phyloP scores from a whole-genome alignment of 495 filamentous ascomycete genomes.

The Penicillium verhagenii region DNA sequence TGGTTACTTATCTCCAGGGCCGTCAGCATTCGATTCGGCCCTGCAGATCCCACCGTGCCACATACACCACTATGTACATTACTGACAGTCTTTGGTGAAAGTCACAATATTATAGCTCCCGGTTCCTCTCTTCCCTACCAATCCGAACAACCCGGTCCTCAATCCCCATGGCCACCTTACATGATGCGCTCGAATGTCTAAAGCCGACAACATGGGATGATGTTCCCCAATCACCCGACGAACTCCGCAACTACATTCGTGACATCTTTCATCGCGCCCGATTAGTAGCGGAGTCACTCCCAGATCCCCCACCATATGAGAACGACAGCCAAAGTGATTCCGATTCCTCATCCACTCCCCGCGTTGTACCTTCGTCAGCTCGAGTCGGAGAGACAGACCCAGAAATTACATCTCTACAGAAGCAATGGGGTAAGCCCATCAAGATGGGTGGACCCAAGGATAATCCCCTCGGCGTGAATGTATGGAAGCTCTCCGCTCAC shows the following conservation, averaged over 20 bases:
- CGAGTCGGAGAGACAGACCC: constrained; percentile 50
- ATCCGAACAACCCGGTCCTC: background rate
- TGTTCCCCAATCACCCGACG: constrained; percentile 53
- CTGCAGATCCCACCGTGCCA: too few species aligned
- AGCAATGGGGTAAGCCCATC: constrained; percentile 82
- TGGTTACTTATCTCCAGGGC: too few species aligned
- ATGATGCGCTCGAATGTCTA: constrained; percentile 74
- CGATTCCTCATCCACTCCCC: constrained; percentile 28
- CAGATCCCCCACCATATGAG: constrained; percentile 50
- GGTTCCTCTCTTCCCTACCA: background rate
- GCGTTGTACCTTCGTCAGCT: constrained; percentile 52
- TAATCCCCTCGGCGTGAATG: constrained; percentile 70
- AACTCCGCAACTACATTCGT: constrained; percentile 52
- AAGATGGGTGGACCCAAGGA: constrained; percentile 63
- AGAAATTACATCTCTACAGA: constrained; percentile 55
- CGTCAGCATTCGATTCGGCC: too few species aligned
- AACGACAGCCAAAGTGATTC: background rate
- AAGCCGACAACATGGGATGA: constrained; percentile 65
- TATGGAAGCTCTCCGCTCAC: constrained; percentile 76
- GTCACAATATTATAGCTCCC: background rate
- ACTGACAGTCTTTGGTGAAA: too few species aligned
- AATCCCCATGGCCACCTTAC: constrained; percentile 57
- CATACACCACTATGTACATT: too few species aligned
- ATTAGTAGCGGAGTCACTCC: constrained; percentile 73
- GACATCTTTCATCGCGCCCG: constrained; percentile 63